phyloP scores from a whole-genome alignment of 2,329 filamentous ascomycete species.

The Endoconidiophora polonica region DNA sequence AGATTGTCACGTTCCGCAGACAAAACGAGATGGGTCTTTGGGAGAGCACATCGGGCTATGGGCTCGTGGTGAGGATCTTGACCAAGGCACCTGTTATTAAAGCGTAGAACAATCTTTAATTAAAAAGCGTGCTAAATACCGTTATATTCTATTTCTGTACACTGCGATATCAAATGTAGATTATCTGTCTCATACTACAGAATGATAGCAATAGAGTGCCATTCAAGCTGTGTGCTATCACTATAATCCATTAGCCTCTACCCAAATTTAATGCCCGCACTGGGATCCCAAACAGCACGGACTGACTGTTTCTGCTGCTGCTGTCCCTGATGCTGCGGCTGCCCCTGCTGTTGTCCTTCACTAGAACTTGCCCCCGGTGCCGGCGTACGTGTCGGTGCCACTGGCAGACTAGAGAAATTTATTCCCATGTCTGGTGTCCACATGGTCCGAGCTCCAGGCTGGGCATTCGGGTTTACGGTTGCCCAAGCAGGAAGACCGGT shows the following conservation, averaged over 20 bases:
- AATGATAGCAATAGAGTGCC: background rate
- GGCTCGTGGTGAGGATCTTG: slow-evolving; percentile 27
- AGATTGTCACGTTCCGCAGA: slow-evolving; percentile 33
- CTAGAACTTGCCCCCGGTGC: slow-evolving; percentile 13
- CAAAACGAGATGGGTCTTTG: slow-evolving; percentile 36
- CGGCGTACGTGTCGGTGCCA: slow-evolving; percentile 18
- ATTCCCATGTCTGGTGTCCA: slow-evolving; percentile 76
- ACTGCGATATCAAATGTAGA: background rate
- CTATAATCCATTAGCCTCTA: slow-evolving; percentile 13
- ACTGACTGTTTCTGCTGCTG: slow-evolving; percentile 8
- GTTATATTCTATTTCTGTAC: background rate
- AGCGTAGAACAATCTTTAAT: too few species aligned
- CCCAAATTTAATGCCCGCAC: slow-evolving; percentile 12
- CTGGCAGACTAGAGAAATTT: slow-evolving; percentile 41
- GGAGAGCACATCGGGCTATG: slow-evolving; percentile 34
- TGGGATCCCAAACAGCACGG: slow-evolving; percentile 9
- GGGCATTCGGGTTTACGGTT: background rate
- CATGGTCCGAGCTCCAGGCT: slow-evolving; percentile 28
- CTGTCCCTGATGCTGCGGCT: slow-evolving; percentile 15
- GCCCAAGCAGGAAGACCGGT: slow-evolving; percentile 18
- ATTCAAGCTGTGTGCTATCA: background rate
- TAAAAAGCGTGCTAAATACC: too few species aligned
- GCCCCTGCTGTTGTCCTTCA: slow-evolving; percentile 14
- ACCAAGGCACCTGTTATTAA: background rate
- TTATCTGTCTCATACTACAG: too few species aligned